These are phyloP conservation scores for Vicia sativa DNA, from an alignment of 306 rosid species.

Conservation along the genomic window DNA sequence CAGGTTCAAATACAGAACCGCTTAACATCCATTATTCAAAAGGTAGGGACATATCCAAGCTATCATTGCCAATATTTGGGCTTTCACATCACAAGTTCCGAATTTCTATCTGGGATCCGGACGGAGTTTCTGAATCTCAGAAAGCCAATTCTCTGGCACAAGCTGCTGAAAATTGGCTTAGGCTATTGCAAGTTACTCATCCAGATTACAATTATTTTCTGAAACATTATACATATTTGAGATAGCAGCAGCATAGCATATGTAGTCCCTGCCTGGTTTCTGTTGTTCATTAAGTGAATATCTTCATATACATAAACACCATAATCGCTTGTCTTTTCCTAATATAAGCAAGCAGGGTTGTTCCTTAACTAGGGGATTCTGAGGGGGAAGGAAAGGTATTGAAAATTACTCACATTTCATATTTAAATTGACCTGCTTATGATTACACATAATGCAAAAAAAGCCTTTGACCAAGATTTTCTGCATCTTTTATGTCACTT, in stretches of 20 bases:
- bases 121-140: slow-evolving; percentile 61
- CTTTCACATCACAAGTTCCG: slow-evolving; percentile 80
- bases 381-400: slow-evolving; percentile 30
- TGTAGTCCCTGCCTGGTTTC: slow-evolving; percentile 31
- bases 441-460: slow-evolving; percentile 38
- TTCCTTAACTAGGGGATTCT: slow-evolving; percentile 30
- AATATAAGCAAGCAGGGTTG: slow-evolving; percentile 23
- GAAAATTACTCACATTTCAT: slow-evolving; percentile 32
- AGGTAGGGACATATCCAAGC: slow-evolving; percentile 49
- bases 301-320: slow-evolving; percentile 18
- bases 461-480: slow-evolving; percentile 33
- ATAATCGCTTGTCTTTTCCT: slow-evolving; percentile 27
- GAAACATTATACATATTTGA: slow-evolving; percentile 53
- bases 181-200: slow-evolving; percentile 61
- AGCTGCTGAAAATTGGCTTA: slow-evolving; percentile 79
- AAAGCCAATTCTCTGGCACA: slow-evolving; percentile 63
- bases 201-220: slow-evolving; percentile 78
- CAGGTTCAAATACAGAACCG: slow-evolving; percentile 68
- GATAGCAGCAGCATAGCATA: slow-evolving; percentile 44
- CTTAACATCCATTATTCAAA: slow-evolving; percentile 52
- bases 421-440: slow-evolving; percentile 27
- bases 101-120: slow-evolving; percentile 70
- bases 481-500: slow-evolving; percentile 30
- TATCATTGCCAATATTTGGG: slow-evolving; percentile 72
- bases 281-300: slow-evolving; percentile 39